Evolutionary conservation across 1,139 yeast genomes (phyloP).

Genomic region (Yamadazyma conglobata): DNA sequence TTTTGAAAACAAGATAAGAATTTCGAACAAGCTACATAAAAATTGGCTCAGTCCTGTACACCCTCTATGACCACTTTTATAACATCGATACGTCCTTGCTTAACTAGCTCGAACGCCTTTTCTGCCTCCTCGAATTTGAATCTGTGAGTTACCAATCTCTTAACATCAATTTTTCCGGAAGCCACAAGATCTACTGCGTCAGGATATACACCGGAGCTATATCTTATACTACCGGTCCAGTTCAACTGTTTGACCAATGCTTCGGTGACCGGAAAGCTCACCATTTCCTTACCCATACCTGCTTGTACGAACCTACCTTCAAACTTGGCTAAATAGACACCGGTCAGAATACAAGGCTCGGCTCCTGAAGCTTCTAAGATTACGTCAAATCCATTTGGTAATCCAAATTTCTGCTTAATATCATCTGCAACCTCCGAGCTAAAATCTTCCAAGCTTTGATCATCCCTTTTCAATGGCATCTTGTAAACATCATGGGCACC

Average conservation of each 20-base stretch:
- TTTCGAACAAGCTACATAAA: too few relatives aligned
- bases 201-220: conserved; percentile 26
- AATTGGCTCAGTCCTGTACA: conserved; percentile 7
- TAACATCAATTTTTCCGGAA: conserved; percentile 32
- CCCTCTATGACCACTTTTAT: conserved; percentile 65
- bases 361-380: conserved; percentile 70
- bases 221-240: conserved; percentile 57
- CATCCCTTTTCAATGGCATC: conserved; percentile 17
- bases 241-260: conserved; percentile 62
- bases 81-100: conserved; percentile 42
- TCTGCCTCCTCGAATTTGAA: conserved; percentile 65
- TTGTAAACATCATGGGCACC: conserved; percentile 20
- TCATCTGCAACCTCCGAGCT: conserved; percentile 12
- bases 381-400: conserved; percentile 44
- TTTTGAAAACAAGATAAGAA: too few relatives aligned
- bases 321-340: conserved; percentile 49
- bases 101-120: conserved; percentile 67
- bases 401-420: conserved; percentile 20
- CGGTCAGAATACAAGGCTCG: conserved; percentile 60
- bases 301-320: conserved; percentile 66
- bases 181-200: conserved; percentile 46
- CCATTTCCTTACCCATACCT: conserved; percentile 62
- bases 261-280: conserved; percentile 64
- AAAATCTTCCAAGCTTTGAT: conserved; percentile 13
- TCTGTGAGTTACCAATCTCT: conserved; percentile 63